Conservation (phyloP, 1,284 basidiomycete species). For the Naganishia albida region DNA sequence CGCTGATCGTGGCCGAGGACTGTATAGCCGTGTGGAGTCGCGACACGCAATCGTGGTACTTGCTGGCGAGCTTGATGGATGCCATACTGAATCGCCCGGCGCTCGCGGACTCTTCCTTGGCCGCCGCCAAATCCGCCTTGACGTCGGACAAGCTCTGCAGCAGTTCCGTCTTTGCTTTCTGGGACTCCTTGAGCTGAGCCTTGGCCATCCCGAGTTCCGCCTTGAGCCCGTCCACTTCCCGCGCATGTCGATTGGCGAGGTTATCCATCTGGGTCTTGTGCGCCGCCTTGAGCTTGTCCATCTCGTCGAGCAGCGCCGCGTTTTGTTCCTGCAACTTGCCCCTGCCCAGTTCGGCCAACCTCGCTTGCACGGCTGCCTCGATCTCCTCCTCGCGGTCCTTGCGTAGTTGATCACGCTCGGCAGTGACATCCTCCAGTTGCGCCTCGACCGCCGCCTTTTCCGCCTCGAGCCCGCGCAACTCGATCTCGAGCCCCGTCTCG, state of each 20-base stretch:
- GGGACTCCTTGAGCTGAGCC: conserved; percentile 50
- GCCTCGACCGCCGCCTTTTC: conserved; percentile 55
- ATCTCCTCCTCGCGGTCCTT: conserved; percentile 74
- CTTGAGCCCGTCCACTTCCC: conserved; percentile 52
- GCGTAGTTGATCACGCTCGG: conserved; percentile 73
- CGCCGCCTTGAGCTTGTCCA: conserved; percentile 56
- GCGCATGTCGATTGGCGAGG: conserved; percentile 46
- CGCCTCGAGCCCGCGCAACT: conserved; percentile 59
- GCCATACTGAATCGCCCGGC: conserved; percentile 47
- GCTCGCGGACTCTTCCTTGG: conserved; percentile 41
- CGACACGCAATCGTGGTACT: conserved; percentile 49
- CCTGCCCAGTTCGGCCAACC: conserved; percentile 84
- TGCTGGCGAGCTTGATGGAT: conserved; percentile 46
- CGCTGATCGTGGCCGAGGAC: conserved; percentile 49
- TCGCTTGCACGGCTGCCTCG: conserved; percentile 78
- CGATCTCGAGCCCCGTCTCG: conserved; percentile 70
- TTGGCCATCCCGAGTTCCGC: conserved; percentile 52
- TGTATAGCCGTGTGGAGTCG: conserved; percentile 47
- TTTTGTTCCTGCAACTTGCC: conserved; percentile 85
- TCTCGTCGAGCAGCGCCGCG: conserved; percentile 65
- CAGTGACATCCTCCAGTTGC: conserved; percentile 66
- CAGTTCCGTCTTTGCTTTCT: conserved; percentile 46
- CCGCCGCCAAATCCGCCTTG: conserved; percentile 43
- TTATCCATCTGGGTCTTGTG: conserved; percentile 59
- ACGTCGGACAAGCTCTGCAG: conserved; percentile 47